Percentiles rank a stretch among this genome's conserved stretches.
These are phyloP conservation scores for Colletotrichum sp. DNA, from an alignment of 2,329 filamentous ascomycete species.

Conservation along the genomic window DNA sequence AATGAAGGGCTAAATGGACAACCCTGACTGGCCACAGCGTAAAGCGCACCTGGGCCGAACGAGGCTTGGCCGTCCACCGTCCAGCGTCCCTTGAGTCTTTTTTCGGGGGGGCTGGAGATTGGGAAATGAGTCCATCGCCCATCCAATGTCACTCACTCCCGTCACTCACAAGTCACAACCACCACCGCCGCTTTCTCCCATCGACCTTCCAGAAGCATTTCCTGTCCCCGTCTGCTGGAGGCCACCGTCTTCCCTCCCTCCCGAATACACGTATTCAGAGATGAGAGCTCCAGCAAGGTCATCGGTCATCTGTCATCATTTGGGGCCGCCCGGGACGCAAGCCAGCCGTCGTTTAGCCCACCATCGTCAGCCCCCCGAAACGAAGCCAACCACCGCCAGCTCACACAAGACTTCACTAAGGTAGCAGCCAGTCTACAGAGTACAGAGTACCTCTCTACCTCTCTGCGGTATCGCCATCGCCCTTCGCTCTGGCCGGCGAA, in stretches of 20 bases:
- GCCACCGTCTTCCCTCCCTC: not conserved
- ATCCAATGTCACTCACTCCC: not conserved
- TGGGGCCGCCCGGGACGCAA: not conserved
- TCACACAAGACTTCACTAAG: not conserved
- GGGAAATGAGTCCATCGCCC: constrained; percentile 1
- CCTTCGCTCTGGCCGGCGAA: not conserved
- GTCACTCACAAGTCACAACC: not conserved
- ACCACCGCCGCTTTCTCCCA: not conserved
- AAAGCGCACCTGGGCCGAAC: not conserved
- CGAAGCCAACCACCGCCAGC: not conserved
- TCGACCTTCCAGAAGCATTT: not conserved
- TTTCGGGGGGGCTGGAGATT: constrained; percentile 6
- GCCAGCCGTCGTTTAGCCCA: not conserved
- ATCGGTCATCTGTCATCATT: not conserved
- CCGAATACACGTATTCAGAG: not conserved
- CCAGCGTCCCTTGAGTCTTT: not conserved
- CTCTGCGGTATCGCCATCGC: not conserved
- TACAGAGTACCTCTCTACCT: not conserved
- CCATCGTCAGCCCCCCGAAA: not conserved
- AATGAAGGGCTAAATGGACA: not conserved
- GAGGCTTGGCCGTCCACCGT: constrained; percentile 2
- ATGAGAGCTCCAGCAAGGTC: not conserved
- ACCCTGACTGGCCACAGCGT: not conserved
- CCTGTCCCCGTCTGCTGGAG: not conserved
- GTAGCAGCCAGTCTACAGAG: not conserved